Percentiles rank a stretch among this genome's conserved stretches.
Evolutionary conservation across 2,329 filamentous ascomycete species (phyloP).

Genomic region (Trichoderma citrinoviride): DNA sequence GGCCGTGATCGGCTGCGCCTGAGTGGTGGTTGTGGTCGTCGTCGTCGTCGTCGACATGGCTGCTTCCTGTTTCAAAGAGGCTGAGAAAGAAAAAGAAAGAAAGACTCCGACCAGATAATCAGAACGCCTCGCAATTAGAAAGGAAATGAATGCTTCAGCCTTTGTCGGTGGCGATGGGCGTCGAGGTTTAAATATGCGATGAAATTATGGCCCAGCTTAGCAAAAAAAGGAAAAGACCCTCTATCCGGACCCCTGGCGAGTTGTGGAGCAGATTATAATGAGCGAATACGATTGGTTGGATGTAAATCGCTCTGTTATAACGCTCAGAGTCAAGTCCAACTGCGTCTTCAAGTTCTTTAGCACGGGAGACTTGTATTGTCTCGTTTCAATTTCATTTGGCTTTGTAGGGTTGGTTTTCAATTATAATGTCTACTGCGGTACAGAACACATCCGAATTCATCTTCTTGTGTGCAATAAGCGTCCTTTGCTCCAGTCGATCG

Average conservation of each 20-base stretch:
- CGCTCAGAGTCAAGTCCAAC: too few species aligned
- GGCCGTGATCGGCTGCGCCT: conserved; percentile 69
- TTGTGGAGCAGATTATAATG: background rate
- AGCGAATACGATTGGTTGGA: background rate
- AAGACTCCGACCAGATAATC: background rate
- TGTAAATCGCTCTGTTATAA: background rate
- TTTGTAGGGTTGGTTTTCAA: too few species aligned
- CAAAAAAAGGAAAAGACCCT: conserved; percentile 3
- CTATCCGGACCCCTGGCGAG: background rate
- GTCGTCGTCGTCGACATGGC: conserved; percentile 41
- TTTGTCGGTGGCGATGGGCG: conserved; percentile 8
- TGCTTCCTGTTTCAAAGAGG: background rate
- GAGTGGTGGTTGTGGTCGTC: conserved; percentile 47
- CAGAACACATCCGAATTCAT: too few species aligned
- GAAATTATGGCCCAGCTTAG: conserved; percentile 9
- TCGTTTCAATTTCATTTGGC: too few species aligned
- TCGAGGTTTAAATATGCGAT: conserved; percentile 14
- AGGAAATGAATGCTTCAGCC: background rate
- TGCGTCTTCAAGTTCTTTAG: too few species aligned
- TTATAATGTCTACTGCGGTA: too few species aligned
- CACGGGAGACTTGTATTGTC: too few species aligned
- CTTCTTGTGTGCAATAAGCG: too few species aligned
- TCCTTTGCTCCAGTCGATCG: background rate
- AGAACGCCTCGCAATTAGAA: background rate
- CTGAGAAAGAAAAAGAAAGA: background rate